Evolutionary conservation across 2,329 filamentous ascomycete genomes (phyloP), one percentile per base, ranked within the genome.

Genomic region (Apiospora aurea): DNA sequence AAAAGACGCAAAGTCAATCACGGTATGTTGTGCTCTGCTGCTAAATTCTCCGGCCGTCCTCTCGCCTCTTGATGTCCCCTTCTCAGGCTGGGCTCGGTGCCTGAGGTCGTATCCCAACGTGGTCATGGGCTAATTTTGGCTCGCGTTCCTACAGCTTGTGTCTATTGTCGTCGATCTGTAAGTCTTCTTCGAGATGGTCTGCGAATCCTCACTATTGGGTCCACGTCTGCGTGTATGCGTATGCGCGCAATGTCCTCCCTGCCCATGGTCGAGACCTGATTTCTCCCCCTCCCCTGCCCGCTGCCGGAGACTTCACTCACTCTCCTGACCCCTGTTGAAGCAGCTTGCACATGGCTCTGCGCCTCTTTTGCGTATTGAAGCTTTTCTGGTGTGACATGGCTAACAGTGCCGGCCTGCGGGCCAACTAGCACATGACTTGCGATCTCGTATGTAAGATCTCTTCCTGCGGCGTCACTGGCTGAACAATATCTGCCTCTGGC

Each of bases 1-100:
- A 95, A 95, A 87, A 89, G 93, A 84, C 92, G 93, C 86, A 96
- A 96, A 86, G 93, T 96, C 77, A 95, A 95, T 86, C 93, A 96
- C 85, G 93, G 93, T 95, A 90, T 85, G 91, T 83, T 77, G 72
- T 79, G 76, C 75, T 73, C 73, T 41, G 69, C 46, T 73, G 74
- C 72, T 69, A 69, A 74, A 78, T 76, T 76, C 75, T 75, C 72
- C 73, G 75, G 16, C 51, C 10, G 46, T 43, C 47, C 68, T 69
- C 68, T 69, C 4, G 34, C 7, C 34, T 38, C 18, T 51, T 26
- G 26, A 57, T 43, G 34, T 29, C 67, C 47, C 46, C 68, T 41
- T 57, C 68, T 57, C 68, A 26, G 29, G 21, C 49, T 38, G 44
- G 34, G 44, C 68, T 57, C 18, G 16, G 68, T 64, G 47, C 68